Conservation (phyloP, 2,329 filamentous ascomycete species). For the Cryphonectria nitschkei region DNA sequence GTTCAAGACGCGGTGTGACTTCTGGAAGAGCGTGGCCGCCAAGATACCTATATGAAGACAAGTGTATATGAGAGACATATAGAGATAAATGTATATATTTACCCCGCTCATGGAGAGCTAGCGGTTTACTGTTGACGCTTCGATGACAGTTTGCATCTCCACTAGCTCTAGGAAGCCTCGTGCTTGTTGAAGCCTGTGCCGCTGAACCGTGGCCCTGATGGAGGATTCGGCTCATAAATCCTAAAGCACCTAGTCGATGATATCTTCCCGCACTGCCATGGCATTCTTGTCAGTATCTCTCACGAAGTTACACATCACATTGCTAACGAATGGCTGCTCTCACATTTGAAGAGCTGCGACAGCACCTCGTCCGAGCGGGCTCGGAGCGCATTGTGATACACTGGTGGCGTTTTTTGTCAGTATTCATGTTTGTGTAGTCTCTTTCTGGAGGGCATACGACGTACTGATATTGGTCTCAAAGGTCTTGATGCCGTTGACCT, state of each 20-base stretch:
- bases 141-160: not conserved
- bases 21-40: conserved; percentile 54
- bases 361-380: conserved; percentile 76
- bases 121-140: not conserved
- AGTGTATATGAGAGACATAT: not conserved
- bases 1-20: conserved; percentile 53
- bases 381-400: conserved; percentile 80
- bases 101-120: not conserved
- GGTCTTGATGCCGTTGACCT: conserved; percentile 77
- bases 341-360: conserved; percentile 67
- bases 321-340: not conserved
- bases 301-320: not conserved
- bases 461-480: conserved; percentile 75
- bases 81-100: not conserved
- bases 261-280: conserved; percentile 3
- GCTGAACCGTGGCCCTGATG: not conserved
- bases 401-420: not conserved
- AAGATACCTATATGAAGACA: conserved; percentile 49
- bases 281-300: not conserved
- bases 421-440: not conserved
- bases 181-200: not conserved
- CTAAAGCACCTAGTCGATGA: not conserved
- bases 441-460: not conserved
- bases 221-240: no score
- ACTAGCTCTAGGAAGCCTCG: not conserved